Conservation (phyloP, 768 basidiomycete genomes). For the Boletus sensibilis region DNA sequence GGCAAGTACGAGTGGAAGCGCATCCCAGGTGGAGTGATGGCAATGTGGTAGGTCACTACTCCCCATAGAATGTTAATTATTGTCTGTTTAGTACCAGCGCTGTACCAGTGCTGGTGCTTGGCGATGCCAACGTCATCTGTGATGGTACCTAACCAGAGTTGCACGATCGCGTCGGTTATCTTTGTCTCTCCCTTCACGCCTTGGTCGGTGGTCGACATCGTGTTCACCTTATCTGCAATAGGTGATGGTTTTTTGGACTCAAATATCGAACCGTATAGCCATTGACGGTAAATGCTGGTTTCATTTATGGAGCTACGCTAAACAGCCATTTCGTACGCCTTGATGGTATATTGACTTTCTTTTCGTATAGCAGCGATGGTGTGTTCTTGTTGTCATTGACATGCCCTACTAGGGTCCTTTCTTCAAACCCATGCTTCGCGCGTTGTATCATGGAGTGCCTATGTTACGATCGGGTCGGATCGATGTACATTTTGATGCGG, state of each 20-base stretch:
- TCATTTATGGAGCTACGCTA: neutral
- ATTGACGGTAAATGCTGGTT: neutral
- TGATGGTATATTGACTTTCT: neutral
- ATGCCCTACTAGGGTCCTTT: neutral
- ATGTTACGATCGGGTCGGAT: neutral
- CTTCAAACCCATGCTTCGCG: neutral
- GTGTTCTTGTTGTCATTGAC: neutral
- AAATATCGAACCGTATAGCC: neutral
- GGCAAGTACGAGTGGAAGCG: neutral
- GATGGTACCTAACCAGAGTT: neutral
- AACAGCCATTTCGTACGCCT: neutral
- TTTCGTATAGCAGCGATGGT: neutral
- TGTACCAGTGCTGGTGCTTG: neutral
- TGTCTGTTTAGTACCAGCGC: neutral
- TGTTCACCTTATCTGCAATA: neutral
- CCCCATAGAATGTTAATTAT: neutral
- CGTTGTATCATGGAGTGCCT: neutral
- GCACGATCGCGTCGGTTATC: neutral
- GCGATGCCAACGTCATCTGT: neutral
- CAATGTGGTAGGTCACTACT: neutral
- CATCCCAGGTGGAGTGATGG: neutral
- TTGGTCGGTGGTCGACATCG: neutral
- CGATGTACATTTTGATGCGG: neutral
- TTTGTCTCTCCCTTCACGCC: neutral
- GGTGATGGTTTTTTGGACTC: neutral